phyloP scores from a whole-genome alignment of 1,284 basidiomycete genomes.

The Cryptococcus neoformans region DNA sequence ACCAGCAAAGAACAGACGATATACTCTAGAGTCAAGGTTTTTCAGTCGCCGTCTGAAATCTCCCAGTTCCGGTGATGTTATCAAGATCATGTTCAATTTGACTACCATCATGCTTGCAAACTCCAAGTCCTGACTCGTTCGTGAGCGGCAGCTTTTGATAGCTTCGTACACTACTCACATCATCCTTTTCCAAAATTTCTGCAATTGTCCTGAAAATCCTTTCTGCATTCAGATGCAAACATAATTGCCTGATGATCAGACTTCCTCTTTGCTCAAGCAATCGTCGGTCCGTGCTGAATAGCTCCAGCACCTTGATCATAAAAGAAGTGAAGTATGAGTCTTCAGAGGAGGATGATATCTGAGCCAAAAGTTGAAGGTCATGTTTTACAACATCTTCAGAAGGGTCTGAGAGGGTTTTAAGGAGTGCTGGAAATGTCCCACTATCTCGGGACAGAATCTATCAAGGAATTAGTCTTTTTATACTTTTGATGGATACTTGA shows the following conservation, averaged over 20 bases:
- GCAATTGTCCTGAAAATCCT: slow-evolving; percentile 94
- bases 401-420: slow-evolving; percentile 94
- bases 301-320: slow-evolving; percentile 89
- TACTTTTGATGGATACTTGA: neutral
- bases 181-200: slow-evolving; percentile 96
- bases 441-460: slow-evolving; percentile 95
- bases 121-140: slow-evolving; percentile 70
- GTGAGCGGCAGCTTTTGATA: slow-evolving; percentile 2
- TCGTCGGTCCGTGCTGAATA: slow-evolving; percentile 92
- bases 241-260: slow-evolving; percentile 93
- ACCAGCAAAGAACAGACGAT: neutral
- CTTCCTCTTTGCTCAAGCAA: slow-evolving; percentile 90
- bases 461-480: neutral
- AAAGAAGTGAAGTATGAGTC: slow-evolving; percentile 94
- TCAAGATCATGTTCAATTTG: slow-evolving; percentile 94
- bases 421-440: slow-evolving; percentile 88
- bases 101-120: slow-evolving; percentile 97
- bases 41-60: slow-evolving; percentile 92
- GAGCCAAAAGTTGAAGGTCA: slow-evolving; percentile 91
- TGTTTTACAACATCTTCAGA: slow-evolving; percentile 97
- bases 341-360: slow-evolving; percentile 86
- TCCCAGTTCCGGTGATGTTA: slow-evolving; percentile 90
- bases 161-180: slow-evolving; percentile 56
- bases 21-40: slow-evolving; percentile 85
- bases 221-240: slow-evolving; percentile 91